Conservation (phyloP, 345 rosid genomes). For the Sonneratia alba region DNA sequence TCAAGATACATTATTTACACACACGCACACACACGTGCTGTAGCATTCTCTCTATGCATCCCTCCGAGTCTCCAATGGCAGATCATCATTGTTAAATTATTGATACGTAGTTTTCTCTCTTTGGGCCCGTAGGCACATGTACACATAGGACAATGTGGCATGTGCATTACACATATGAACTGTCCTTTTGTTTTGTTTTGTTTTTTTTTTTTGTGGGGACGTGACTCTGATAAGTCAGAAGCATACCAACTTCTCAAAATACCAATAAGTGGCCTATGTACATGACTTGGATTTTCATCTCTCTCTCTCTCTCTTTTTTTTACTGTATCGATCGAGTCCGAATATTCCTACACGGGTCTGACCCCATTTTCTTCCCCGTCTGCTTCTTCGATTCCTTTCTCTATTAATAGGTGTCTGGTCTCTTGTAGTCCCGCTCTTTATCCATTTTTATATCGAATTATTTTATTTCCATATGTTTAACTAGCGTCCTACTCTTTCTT, state of each 20-base stretch:
- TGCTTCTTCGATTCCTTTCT: not conserved
- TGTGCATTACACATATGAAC: not conserved
- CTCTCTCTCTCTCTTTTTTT: no score
- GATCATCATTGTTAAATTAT: not conserved
- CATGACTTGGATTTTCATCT: not conserved
- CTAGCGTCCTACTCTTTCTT: no score
- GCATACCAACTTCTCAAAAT: not conserved
- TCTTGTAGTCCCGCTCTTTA: not conserved
- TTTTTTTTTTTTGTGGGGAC: not conserved
- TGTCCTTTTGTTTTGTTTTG: not conserved
- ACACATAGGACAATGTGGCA: not conserved
- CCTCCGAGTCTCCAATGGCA: not conserved
- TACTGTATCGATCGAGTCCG: no score
- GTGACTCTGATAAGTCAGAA: not conserved
- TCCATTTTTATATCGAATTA: no score
- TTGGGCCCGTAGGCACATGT: not conserved
- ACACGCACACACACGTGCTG: not conserved
- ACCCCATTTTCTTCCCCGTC: no score
- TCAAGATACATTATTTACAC: not conserved
- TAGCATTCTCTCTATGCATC: not conserved
- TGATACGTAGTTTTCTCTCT: not conserved
- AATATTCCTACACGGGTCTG: no score
- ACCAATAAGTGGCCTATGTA: not conserved
- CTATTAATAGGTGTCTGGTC: not conserved
- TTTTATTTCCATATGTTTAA: no score